A percentile compares a stretch with the other conserved stretches of the same genome.
phyloP scores from a whole-genome alignment of 179 eudicot species.

The Dionaea muscipula region DNA sequence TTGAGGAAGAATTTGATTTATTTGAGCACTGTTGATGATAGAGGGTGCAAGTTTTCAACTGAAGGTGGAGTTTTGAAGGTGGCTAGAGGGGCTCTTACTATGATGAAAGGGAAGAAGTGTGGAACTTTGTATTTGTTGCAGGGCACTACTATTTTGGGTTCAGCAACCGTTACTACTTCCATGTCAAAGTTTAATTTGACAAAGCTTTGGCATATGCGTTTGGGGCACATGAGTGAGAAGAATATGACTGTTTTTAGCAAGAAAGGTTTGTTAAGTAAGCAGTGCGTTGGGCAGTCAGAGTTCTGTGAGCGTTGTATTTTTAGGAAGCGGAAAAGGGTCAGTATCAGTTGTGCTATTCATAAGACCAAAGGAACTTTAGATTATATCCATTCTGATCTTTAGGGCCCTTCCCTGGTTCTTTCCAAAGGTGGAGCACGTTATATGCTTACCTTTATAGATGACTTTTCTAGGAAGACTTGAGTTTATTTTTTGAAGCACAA shows the following conservation, averaged over 20 bases:
- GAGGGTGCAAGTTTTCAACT: background rate
- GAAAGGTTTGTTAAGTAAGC: background rate
- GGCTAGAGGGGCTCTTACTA: background rate
- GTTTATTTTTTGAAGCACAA: background rate
- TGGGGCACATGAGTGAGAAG: background rate
- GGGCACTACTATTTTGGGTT: background rate
- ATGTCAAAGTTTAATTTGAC: background rate
- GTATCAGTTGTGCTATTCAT: constrained; percentile 1
- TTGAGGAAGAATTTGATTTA: background rate
- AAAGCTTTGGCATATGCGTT: constrained; percentile 1
- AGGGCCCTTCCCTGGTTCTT: constrained; percentile 6
- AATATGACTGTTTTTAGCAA: background rate
- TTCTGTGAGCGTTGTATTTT: constrained; percentile 17
- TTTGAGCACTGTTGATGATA: background rate
- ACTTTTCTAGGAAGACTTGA: constrained; percentile 4
- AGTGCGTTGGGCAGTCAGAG: background rate
- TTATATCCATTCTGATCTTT: constrained; percentile 15
- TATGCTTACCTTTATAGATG: constrained; percentile 13
- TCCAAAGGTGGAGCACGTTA: constrained; percentile 1
- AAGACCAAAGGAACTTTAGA: constrained; percentile 6
- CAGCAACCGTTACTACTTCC: background rate
- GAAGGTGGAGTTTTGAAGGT: background rate
- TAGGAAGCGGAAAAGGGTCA: constrained; percentile 5
- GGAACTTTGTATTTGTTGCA: background rate
- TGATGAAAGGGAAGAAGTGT: background rate